These are phyloP conservation scores for Cyberlindnera veronae DNA, from an alignment of 805 yeast species.

Conservation along the genomic window DNA sequence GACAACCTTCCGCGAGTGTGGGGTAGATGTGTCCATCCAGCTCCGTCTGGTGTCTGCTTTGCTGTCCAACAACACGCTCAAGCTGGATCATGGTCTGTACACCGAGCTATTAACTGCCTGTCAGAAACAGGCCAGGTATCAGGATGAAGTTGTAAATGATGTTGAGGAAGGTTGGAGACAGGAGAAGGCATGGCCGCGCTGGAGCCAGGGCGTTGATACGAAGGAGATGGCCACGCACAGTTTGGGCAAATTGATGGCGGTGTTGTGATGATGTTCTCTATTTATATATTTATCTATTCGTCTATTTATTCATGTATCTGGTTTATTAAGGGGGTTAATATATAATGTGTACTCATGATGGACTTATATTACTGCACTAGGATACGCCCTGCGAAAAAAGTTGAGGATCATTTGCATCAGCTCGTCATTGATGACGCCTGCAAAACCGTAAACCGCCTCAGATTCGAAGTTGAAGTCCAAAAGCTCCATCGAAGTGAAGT, in stretches of 20 bases:
- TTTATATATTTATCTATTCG: constrained; percentile 4
- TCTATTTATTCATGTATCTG: constrained; percentile 1
- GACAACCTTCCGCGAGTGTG: constrained; percentile 3
- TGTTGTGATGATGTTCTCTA: background rate
- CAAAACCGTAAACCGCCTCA: too few species aligned
- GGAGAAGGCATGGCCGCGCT: background rate
- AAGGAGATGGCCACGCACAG: constrained; percentile 3
- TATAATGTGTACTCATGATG: too few species aligned
- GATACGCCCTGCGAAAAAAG: too few species aligned
- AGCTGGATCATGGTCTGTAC: constrained; percentile 1
- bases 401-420: too few species aligned
- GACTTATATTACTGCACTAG: too few species aligned
- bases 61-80: background rate
- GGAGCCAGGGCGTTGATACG: constrained; percentile 1
- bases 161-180: constrained; percentile 12
- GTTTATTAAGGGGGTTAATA: background rate
- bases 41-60: constrained; percentile 1
- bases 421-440: too few species aligned
- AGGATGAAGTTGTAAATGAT: constrained; percentile 4
- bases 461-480: too few species aligned
- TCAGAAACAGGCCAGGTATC: constrained; percentile 7
- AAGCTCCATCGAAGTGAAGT: too few species aligned
- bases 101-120: constrained; percentile 2
- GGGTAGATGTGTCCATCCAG: constrained; percentile 1
- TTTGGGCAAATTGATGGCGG: constrained; percentile 3